Evolutionary conservation across 2,329 filamentous ascomycete genomes (phyloP).

Genomic region (Hymenoscyphus occultus): DNA sequence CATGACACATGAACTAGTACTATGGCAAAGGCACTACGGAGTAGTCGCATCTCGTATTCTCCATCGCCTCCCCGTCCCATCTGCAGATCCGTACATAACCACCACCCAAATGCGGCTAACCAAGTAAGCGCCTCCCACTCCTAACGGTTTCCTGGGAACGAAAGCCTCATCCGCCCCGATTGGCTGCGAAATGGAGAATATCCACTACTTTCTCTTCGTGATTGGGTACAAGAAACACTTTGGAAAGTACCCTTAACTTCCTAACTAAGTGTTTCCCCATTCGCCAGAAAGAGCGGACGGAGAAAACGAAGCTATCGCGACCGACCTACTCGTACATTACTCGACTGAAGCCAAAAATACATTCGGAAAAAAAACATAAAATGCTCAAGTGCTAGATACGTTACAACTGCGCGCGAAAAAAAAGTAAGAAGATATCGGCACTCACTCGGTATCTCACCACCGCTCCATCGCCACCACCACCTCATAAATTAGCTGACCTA

Average conservation of each 20-base stretch:
- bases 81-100: neutral
- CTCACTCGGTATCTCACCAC: neutral
- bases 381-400: neutral
- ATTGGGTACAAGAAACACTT: no score
- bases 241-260: no score
- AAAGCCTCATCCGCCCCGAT: no score
- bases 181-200: no score
- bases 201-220: no score
- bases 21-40: neutral
- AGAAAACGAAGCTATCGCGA: no score
- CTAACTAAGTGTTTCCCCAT: no score
- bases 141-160: no score
- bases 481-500: neutral
- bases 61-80: conserved; percentile 1
- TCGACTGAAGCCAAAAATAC: neutral
- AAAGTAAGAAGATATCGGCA: neutral
- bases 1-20: neutral
- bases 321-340: no score
- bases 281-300: no score
- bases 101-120: neutral
- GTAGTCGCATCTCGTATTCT: neutral
- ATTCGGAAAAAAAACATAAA: neutral
- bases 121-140: no score
- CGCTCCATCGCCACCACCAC: neutral
- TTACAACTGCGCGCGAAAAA: neutral